Base-by-base conservation (phyloP, 257 asterid species). In the Salvia rosmarinus region DNA sequence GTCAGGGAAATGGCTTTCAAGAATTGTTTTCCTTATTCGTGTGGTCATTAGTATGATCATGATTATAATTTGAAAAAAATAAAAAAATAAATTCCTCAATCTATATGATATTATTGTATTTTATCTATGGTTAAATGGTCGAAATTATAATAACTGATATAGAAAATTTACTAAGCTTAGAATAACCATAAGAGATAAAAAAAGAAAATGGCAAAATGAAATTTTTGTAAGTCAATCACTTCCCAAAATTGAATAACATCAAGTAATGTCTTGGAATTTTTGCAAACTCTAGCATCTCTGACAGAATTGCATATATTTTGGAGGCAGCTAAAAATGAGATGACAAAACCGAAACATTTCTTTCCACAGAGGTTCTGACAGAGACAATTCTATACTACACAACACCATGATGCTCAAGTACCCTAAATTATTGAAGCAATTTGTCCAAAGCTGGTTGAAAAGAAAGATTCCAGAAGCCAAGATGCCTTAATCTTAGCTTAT, bases 351-450 rank as follows among this genome's bases (percentile, higher is more conserved):
- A 49, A 37, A 57, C 16, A 70, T 62, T n/a, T 57, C 40, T 57
- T 57, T 5, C 0, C 13, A 51, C 12, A 54, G 10, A 39, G 39
- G 4, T 8, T 60, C 21, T 60, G 67, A 61, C 49, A 60, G 28
- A 51, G 72, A 73, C 73, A 43, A 66, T 4, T 13, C 0, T 30
- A 74, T 42, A 52, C 55, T 10, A 13, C 74, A 10, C 28, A 68
- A 35, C 3, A 11, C 39, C 47, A 74, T 74, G 61, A 66, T 75
- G 39, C 57, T 50, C 55, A 66, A 57, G 44, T 14, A 32, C 21
- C 68, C 52, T 57, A 17, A 35, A 68, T 30, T 37, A 58, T 60
- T 60, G 54, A 49, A 39, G 32, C 71, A 75, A 67, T 67, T 74
- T 66, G 74, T 57, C 51, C 32, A 19, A 56, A 52, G 16, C 20